phyloP scores from a whole-genome alignment of 495 filamentous ascomycete species.

The Penicillium maclennaniae region DNA sequence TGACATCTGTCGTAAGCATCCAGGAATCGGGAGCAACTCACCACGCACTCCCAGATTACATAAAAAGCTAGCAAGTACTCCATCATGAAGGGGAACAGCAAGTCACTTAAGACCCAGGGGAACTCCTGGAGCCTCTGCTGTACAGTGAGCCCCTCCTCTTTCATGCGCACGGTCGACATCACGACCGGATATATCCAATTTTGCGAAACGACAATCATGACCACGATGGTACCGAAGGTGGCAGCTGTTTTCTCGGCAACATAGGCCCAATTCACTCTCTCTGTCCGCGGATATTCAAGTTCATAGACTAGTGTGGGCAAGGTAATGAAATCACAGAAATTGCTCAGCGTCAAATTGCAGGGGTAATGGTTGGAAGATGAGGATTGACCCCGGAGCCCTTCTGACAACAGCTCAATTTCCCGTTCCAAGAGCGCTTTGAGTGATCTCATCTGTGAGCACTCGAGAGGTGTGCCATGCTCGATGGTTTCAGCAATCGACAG shows the following conservation, averaged over 20 bases:
- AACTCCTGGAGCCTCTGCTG: conserved; percentile 59
- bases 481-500: conserved; percentile 52
- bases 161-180: conserved; percentile 60
- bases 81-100: conserved; percentile 72
- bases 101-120: conserved; percentile 63
- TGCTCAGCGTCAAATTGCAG: conserved; percentile 58
- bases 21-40: conserved; percentile 10
- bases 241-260: conserved; percentile 65
- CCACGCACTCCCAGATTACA: conserved; percentile 74
- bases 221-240: conserved; percentile 55
- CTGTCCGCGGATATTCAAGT: conserved; percentile 68
- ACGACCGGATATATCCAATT: conserved; percentile 63
- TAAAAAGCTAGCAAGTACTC: conserved; percentile 63
- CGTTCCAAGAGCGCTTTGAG: conserved; percentile 56
- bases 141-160: conserved; percentile 55
- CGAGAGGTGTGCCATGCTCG: conserved; percentile 52
- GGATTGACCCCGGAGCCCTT: conserved; percentile 59
- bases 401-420: conserved; percentile 58
- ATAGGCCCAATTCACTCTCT: conserved; percentile 65
- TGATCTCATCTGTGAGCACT: conserved; percentile 53
- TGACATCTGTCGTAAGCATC: not conserved
- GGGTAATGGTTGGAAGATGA: conserved; percentile 51
- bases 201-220: conserved; percentile 47
- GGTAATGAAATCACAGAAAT: conserved; percentile 67
- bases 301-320: conserved; percentile 75